phyloP scores from a whole-genome alignment of 345 rosid species.

The Populus davidiana region DNA sequence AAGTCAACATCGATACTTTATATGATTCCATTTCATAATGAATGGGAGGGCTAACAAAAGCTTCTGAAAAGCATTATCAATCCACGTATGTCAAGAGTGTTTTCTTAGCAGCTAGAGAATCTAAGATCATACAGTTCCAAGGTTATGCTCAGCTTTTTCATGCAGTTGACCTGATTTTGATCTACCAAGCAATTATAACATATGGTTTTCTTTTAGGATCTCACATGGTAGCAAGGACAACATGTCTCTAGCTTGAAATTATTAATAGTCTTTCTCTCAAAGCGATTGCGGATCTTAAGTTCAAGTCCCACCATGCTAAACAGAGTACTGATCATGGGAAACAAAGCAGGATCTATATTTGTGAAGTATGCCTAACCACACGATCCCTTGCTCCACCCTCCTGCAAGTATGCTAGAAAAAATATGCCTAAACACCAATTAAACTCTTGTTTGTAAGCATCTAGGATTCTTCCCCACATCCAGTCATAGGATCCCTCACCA shows the following conservation, averaged over 20 bases:
- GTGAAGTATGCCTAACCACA: too few relatives aligned
- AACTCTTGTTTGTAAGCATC: too few relatives aligned
- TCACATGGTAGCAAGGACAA: neutral
- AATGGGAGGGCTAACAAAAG: neutral
- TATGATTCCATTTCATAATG: neutral
- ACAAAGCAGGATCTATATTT: too few relatives aligned
- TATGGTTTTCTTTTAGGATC: neutral
- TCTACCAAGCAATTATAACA: neutral
- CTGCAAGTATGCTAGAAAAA: too few relatives aligned
- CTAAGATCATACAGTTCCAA: neutral
- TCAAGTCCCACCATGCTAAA: too few relatives aligned
- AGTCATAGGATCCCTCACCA: too few relatives aligned
- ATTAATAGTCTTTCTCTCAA: neutral
- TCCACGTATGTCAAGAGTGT: too few relatives aligned
- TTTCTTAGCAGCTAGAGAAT: neutral
- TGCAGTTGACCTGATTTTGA: neutral
- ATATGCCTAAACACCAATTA: too few relatives aligned
- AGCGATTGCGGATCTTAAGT: neutral
- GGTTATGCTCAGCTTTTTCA: neutral
- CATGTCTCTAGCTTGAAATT: neutral
- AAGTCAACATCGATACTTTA: neutral
- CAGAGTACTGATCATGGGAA: too few relatives aligned
- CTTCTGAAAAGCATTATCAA: neutral
- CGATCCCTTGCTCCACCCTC: too few relatives aligned
- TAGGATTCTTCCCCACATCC: too few relatives aligned